These are phyloP conservation scores for Lactarius deliciosus DNA, from an alignment of 768 basidiomycete species.

Conservation along the genomic window DNA sequence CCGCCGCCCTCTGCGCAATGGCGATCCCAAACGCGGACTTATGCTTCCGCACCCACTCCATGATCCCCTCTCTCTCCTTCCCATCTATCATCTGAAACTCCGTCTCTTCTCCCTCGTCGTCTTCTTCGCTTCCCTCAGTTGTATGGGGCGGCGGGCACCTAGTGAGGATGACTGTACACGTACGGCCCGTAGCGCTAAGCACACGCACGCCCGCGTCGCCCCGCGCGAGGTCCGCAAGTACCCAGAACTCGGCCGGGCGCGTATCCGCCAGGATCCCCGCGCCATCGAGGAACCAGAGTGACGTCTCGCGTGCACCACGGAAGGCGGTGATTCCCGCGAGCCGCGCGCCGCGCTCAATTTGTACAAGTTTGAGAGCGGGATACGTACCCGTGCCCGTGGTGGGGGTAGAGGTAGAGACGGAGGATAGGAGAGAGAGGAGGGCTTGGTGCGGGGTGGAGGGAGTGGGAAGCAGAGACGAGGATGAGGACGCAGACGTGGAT, in stretches of 20 bases:
- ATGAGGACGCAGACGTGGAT: constrained; percentile 34
- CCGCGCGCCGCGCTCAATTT: constrained; percentile 32
- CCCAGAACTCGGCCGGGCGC: constrained; percentile 78
- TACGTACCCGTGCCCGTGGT: not conserved
- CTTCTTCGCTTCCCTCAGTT: constrained; percentile 40
- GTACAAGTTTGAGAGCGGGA: not conserved
- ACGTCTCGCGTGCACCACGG: constrained; percentile 68
- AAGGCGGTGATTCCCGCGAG: constrained; percentile 69
- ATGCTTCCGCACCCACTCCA: constrained; percentile 61
- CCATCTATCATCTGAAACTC: constrained; percentile 74
- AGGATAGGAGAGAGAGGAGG: constrained; percentile 17
- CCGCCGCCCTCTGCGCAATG: not conserved
- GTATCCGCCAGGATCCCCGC: constrained; percentile 69
- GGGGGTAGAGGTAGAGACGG: not conserved
- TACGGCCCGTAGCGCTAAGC: constrained; percentile 63
- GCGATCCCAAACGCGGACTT: constrained; percentile 54
- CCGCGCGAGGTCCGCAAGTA: constrained; percentile 57
- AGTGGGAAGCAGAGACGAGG: constrained; percentile 41
- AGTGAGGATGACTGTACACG: constrained; percentile 57
- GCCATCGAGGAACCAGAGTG: constrained; percentile 63
- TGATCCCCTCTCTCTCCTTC: constrained; percentile 62
- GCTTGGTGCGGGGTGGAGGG: constrained; percentile 26
- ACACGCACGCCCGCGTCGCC: constrained; percentile 43
- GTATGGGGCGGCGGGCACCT: constrained; percentile 22
- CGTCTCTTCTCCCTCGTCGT: constrained; percentile 54